A percentile compares a stretch with the other conserved stretches of the same genome.
Evolutionary conservation across 768 basidiomycete species (phyloP).

Genomic region (Auricularia auricula-judae): DNA sequence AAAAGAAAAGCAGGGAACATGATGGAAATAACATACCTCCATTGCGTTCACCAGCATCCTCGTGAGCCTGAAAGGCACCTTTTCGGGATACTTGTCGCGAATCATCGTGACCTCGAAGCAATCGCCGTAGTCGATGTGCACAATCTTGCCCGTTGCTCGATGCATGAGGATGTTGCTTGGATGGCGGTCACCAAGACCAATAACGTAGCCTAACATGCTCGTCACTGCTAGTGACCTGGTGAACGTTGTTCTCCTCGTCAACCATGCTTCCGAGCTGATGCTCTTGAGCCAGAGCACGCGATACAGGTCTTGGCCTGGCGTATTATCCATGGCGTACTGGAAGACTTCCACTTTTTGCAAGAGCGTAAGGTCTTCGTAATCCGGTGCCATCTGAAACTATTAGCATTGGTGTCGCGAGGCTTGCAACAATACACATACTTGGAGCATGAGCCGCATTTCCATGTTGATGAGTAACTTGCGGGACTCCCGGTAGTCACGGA

Average conservation of each 20-base stretch:
- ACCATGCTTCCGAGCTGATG: constrained; percentile 91
- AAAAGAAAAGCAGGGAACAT: too few relatives aligned
- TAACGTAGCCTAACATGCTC: constrained; percentile 97
- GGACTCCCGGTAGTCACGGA: constrained; percentile 91
- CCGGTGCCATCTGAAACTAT: constrained; percentile 84
- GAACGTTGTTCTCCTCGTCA: constrained; percentile 91
- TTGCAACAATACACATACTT: constrained; percentile 37
- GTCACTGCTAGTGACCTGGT: constrained; percentile 92
- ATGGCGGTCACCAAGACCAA: constrained; percentile 95
- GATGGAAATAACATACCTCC: constrained; percentile 53
- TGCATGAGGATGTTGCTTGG: constrained; percentile 91
- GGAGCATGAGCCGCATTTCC: constrained; percentile 97
- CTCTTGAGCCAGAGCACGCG: constrained; percentile 95
- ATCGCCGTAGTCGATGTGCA: constrained; percentile 96
- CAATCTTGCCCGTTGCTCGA: constrained; percentile 84
- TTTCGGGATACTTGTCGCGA: constrained; percentile 97
- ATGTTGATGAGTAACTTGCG: constrained; percentile 95
- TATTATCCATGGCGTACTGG: constrained; percentile 96
- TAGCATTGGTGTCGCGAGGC: not conserved
- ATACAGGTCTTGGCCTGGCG: constrained; percentile 96
- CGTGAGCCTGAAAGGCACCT: constrained; percentile 94
- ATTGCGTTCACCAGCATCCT: constrained; percentile 98
- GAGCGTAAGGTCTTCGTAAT: constrained; percentile 88
- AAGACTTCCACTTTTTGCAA: constrained; percentile 99
- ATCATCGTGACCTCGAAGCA: constrained; percentile 98